phyloP scores from a whole-genome alignment of 2,329 filamentous ascomycete species.

The Fusarium lateritium region DNA sequence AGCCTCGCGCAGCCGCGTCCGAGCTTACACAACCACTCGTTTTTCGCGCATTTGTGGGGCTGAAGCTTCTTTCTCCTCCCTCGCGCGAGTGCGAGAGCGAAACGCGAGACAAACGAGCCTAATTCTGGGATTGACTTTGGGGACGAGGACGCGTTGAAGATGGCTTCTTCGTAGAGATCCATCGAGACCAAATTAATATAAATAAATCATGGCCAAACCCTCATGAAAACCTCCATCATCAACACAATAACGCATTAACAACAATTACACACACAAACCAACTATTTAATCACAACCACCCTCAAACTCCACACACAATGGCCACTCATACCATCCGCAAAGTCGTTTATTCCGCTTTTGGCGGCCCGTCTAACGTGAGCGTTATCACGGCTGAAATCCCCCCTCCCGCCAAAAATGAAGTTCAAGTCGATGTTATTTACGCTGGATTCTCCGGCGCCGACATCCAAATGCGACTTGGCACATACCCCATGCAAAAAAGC shows the following conservation, averaged over 20 bases:
- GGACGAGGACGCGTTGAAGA: neutral
- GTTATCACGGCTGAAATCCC: constrained; percentile 54
- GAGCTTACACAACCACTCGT: constrained; percentile 15
- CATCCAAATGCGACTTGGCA: constrained; percentile 64
- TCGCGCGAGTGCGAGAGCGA: constrained; percentile 21
- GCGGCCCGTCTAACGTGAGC: constrained; percentile 57
- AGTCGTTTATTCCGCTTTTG: constrained; percentile 60
- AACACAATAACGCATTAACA: neutral
- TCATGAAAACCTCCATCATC: neutral
- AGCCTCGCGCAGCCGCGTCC: too few species aligned
- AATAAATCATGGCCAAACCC: neutral
- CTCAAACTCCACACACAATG: constrained; percentile 25
- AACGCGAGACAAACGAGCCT: constrained; percentile 16
- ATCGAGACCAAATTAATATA: neutral
- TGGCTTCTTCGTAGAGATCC: neutral
- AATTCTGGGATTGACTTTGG: neutral
- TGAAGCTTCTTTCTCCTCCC: neutral
- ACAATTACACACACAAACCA: neutral
- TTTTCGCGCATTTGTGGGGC: constrained; percentile 23
- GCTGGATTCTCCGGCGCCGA: constrained; percentile 64
- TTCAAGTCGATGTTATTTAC: constrained; percentile 64
- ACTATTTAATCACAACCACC: too few species aligned
- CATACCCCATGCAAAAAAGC: constrained; percentile 61
- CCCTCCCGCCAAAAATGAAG: constrained; percentile 59
- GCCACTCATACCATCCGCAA: constrained; percentile 58